Percentiles rank a stretch among this genome's conserved stretches.
Conservation (phyloP, 2,329 filamentous ascomycete genomes). For the Fragosphaeria purpurea region DNA sequence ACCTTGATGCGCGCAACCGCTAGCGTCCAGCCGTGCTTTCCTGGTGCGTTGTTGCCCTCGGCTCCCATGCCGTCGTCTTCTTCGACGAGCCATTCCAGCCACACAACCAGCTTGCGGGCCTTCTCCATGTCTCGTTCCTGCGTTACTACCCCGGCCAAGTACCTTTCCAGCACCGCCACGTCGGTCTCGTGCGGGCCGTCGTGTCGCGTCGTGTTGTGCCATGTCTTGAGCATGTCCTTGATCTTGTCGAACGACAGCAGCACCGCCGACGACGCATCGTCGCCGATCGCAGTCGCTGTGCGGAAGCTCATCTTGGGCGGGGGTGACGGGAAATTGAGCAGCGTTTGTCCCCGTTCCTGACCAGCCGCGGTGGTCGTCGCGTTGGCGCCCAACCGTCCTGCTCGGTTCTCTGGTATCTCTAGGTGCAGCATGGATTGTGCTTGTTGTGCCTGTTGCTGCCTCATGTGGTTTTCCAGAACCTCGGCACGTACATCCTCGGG, state of each 20-base stretch:
- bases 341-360: conserved; percentile 20
- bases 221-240: conserved; percentile 62
- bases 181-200: conserved; percentile 75
- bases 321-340: conserved; percentile 34
- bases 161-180: conserved; percentile 62
- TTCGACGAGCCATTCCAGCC: conserved; percentile 48
- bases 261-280: conserved; percentile 16
- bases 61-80: conserved; percentile 25
- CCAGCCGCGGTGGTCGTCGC: conserved; percentile 12
- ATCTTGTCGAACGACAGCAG: conserved; percentile 47
- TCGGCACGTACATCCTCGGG: conserved; percentile 73
- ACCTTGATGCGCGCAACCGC: conserved; percentile 34
- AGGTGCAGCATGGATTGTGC: conserved; percentile 31
- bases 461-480: conserved; percentile 64
- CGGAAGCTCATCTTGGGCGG: conserved; percentile 39
- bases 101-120: conserved; percentile 80
- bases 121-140: conserved; percentile 78
- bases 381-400: no score
- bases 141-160: conserved; percentile 58
- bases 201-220: conserved; percentile 60
- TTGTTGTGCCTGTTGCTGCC: conserved; percentile 27
- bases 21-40: conserved; percentile 34
- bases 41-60: neutral
- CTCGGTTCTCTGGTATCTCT: conserved; percentile 26
- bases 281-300: conserved; percentile 23